phyloP scores from a whole-genome alignment of 2,329 filamentous ascomycete species.

The Diaporthe sp. region DNA sequence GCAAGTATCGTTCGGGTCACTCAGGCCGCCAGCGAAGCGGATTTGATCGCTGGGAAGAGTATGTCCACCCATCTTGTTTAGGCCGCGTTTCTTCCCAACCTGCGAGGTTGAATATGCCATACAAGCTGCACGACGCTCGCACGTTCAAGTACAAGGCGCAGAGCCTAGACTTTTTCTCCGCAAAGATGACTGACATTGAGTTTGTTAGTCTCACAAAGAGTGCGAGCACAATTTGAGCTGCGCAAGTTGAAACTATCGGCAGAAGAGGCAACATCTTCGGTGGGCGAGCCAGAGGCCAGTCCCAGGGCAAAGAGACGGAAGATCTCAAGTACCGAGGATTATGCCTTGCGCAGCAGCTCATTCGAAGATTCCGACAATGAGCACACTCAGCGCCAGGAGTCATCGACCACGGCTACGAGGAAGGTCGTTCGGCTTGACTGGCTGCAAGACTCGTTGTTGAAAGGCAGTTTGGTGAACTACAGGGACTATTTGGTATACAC shows the following conservation, averaged over 20 bases:
- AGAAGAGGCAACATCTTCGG: constrained; percentile 52
- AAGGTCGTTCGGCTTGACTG: constrained; percentile 69
- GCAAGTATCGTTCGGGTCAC: constrained; percentile 78
- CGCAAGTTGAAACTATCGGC: constrained; percentile 72
- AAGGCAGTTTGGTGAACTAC: constrained; percentile 56
- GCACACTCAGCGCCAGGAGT: neutral
- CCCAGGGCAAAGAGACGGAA: constrained; percentile 41
- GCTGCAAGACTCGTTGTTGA: constrained; percentile 64
- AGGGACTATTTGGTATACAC: constrained; percentile 65
- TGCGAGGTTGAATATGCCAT: neutral
- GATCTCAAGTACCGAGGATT: constrained; percentile 36
- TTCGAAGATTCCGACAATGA: constrained; percentile 42
- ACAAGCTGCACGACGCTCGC: neutral
- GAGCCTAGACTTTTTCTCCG: neutral
- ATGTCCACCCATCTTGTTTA: neutral
- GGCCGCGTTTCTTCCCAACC: neutral
- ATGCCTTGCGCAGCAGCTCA: constrained; percentile 35
- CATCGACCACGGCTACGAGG: constrained; percentile 35
- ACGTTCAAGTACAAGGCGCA: neutral
- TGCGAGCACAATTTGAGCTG: constrained; percentile 82
- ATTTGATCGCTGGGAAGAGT: constrained; percentile 77
- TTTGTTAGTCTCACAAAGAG: constrained; percentile 65
- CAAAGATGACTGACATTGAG: neutral
- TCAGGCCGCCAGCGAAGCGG: constrained; percentile 77
- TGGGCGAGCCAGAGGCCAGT: constrained; percentile 32